Percentiles rank a stretch among this genome's conserved stretches.
Evolutionary conservation across 441 rosid genomes (phyloP).

Genomic region (Iberis amara): DNA sequence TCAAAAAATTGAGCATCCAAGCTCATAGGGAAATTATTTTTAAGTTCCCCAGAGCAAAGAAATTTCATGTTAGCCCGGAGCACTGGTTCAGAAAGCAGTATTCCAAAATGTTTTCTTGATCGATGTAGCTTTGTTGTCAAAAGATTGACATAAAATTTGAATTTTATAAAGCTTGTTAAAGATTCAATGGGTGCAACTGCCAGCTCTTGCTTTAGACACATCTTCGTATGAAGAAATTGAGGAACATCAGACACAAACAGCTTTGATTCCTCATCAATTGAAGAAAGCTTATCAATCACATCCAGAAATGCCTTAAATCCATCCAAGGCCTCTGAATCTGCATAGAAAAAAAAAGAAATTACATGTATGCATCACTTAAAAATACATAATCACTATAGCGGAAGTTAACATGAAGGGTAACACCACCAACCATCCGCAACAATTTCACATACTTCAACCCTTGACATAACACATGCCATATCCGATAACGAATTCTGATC

Average conservation of each 20-base stretch:
- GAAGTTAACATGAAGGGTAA: slow-evolving; percentile 19
- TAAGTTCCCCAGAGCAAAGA: slow-evolving; percentile 50
- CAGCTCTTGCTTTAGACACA: slow-evolving; percentile 36
- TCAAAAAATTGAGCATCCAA: slow-evolving; percentile 51
- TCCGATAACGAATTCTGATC: slow-evolving; percentile 37
- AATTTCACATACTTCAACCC: slow-evolving; percentile 54
- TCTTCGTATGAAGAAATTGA: slow-evolving; percentile 53
- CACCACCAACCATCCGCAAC: slow-evolving; percentile 62
- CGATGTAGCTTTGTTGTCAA: slow-evolving; percentile 40
- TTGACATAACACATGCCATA: slow-evolving; percentile 61
- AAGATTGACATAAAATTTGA: slow-evolving; percentile 49
- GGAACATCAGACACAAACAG: slow-evolving; percentile 51
- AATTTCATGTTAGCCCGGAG: slow-evolving; percentile 60
- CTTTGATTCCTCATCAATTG: slow-evolving; percentile 51
- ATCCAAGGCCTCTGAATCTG: slow-evolving; percentile 52
- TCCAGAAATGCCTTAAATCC: slow-evolving; percentile 59
- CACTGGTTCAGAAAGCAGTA: slow-evolving; percentile 38
- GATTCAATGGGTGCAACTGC: slow-evolving; percentile 37
- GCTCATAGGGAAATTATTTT: slow-evolving; percentile 40
- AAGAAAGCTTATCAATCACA: slow-evolving; percentile 59
- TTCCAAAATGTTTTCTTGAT: slow-evolving; percentile 32
- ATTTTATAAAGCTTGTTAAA: slow-evolving; percentile 36
- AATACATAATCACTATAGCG: slow-evolving; percentile 10
- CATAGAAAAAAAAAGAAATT: slow-evolving; percentile 20
- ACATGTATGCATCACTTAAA: slow-evolving; percentile 17